phyloP scores from a whole-genome alignment of 768 basidiomycete genomes.

The Amanita thiersii region DNA sequence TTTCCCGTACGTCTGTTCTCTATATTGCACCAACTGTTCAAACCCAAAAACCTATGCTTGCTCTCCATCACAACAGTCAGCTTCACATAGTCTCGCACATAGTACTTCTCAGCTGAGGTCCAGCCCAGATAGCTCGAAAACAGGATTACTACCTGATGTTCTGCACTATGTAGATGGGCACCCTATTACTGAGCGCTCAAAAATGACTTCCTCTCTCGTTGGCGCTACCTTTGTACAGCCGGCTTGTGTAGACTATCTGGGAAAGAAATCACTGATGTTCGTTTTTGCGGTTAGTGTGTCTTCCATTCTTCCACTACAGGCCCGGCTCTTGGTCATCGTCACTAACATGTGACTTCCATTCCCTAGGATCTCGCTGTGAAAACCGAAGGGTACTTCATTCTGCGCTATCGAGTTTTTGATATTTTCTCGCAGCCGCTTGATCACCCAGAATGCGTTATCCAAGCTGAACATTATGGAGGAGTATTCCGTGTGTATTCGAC shows the following conservation, averaged over 20 bases:
- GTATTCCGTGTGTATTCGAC: conserved; percentile 61
- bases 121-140: conserved; percentile 4
- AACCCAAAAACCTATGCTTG: no score
- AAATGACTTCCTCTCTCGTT: conserved; percentile 44
- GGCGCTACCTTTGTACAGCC: conserved; percentile 58
- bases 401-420: conserved; percentile 62
- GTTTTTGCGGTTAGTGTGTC: conserved; percentile 48
- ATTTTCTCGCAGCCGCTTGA: conserved; percentile 34
- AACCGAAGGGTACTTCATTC: conserved; percentile 55
- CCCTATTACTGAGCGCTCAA: conserved; percentile 40
- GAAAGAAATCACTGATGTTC: conserved; percentile 49
- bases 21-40: no score
- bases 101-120: neutral
- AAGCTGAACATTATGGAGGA: conserved; percentile 61
- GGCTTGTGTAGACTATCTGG: conserved; percentile 44
- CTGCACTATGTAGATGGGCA: conserved; percentile 32
- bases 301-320: neutral
- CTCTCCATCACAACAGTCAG: no score
- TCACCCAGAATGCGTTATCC: conserved; percentile 30
- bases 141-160: conserved; percentile 21
- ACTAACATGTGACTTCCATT: no score
- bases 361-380: conserved; percentile 76
- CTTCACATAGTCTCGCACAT: neutral
- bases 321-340: conserved; percentile 1
- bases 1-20: no score